phyloP scores from a whole-genome alignment of 2,329 filamentous ascomycete species.

The Aspergillus brunneoviolaceus region DNA sequence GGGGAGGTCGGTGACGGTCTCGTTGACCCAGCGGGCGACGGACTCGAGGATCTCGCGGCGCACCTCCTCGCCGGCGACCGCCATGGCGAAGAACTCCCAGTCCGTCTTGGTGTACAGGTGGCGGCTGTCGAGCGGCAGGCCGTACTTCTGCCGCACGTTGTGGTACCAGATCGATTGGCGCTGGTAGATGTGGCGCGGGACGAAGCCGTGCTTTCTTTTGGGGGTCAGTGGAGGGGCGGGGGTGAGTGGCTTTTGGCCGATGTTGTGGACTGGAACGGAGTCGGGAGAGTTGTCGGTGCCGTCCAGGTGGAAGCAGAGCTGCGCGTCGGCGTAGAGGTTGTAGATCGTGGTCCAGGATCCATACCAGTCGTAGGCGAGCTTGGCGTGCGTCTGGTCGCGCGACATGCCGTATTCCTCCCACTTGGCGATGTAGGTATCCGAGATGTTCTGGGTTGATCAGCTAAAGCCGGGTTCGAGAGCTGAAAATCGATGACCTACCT shows the following conservation, averaged over 20 bases:
- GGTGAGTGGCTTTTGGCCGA: slow-evolving; percentile 30
- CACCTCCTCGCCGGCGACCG: slow-evolving; percentile 68
- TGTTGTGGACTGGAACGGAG: not conserved
- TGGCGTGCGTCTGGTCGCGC: slow-evolving; percentile 67
- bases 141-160: slow-evolving; percentile 75
- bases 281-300: slow-evolving; percentile 35
- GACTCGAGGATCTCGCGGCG: slow-evolving; percentile 70
- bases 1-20: slow-evolving; percentile 73
- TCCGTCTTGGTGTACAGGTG: slow-evolving; percentile 86
- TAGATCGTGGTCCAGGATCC: slow-evolving; percentile 84
- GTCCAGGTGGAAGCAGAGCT: slow-evolving; percentile 75
- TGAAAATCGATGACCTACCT: slow-evolving; percentile 31
- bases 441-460: slow-evolving; percentile 49
- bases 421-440: slow-evolving; percentile 65
- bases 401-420: slow-evolving; percentile 74
- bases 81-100: slow-evolving; percentile 87
- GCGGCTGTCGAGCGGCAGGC: slow-evolving; percentile 76
- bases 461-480: not conserved
- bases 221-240: not conserved
- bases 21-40: slow-evolving; percentile 79
- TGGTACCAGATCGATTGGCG: slow-evolving; percentile 80
- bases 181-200: slow-evolving; percentile 73
- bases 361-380: slow-evolving; percentile 76
- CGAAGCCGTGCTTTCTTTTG: slow-evolving; percentile 54
- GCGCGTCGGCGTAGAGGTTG: slow-evolving; percentile 76